Conservation (phyloP, 306 rosid genomes). For the Prunus fruticosa region DNA sequence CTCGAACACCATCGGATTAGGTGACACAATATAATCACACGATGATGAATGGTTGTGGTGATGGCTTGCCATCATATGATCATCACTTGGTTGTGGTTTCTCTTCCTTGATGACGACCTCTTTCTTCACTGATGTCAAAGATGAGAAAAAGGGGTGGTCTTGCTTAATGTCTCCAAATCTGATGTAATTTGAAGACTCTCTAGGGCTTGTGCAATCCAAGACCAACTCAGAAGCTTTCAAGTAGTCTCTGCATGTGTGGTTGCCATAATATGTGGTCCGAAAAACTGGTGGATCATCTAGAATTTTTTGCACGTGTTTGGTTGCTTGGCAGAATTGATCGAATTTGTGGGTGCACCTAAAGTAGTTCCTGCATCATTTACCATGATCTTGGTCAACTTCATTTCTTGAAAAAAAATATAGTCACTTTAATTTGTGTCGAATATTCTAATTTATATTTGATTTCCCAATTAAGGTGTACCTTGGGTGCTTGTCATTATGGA, state of each 20-base stretch:
- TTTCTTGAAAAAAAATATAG: no score
- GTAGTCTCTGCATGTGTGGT: conserved; percentile 51
- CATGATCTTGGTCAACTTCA: no score
- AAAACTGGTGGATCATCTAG: conserved; percentile 43
- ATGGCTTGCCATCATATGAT: background rate
- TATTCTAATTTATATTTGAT: no score
- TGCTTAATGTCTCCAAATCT: conserved; percentile 36
- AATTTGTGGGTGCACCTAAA: conserved; percentile 71
- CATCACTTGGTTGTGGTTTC: background rate
- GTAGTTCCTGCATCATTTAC: conserved; percentile 44
- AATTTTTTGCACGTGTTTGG: conserved; percentile 68
- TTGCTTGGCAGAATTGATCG: conserved; percentile 69
- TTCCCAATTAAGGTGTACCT: conserved; percentile 30
- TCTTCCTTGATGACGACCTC: background rate
- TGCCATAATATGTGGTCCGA: conserved; percentile 50
- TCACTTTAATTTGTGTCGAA: no score
- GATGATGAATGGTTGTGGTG: conserved; percentile 20
- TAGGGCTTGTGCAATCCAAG: conserved; percentile 29
- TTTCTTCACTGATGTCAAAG: conserved; percentile 2
- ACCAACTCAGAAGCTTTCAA: conserved; percentile 39
- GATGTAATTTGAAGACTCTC: conserved; percentile 29
- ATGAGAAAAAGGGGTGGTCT: conserved; percentile 18
- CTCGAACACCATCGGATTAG: background rate
- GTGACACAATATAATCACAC: background rate
- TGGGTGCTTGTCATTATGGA: conserved; percentile 37